A percentile compares a stretch with the other conserved stretches of the same genome.
These are phyloP conservation scores for Lipomyces starkeyi DNA, from an alignment of 805 yeast genomes.

Conservation along the genomic window DNA sequence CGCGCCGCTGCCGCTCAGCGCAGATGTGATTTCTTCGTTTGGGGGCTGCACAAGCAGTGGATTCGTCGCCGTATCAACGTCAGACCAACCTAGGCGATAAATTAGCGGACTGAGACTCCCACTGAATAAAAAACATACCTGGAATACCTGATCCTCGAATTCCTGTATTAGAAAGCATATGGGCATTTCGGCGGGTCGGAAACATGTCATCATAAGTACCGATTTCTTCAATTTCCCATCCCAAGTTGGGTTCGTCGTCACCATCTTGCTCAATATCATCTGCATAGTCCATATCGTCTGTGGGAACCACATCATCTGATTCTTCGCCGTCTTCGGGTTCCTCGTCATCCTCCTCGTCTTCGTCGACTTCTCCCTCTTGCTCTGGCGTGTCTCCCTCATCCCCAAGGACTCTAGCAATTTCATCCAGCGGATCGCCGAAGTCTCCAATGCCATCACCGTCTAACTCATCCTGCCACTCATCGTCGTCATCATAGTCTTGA, in stretches of 20 bases:
- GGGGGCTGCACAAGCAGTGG: conserved; percentile 30
- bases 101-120: not conserved
- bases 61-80: conserved; percentile 30
- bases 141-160: conserved; percentile 15
- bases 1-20: not conserved
- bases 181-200: conserved; percentile 9
- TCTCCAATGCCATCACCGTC: conserved; percentile 15
- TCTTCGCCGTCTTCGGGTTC: conserved; percentile 46
- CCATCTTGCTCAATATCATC: conserved; percentile 33
- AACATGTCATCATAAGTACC: conserved; percentile 18
- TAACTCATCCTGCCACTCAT: conserved; percentile 25
- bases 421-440: conserved; percentile 40
- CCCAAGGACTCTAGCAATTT: conserved; percentile 32
- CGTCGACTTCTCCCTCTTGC: conserved; percentile 42
- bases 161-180: conserved; percentile 10
- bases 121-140: not conserved
- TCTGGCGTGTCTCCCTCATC: conserved; percentile 34
- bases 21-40: conserved; percentile 6
- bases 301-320: conserved; percentile 38
- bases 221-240: conserved; percentile 33
- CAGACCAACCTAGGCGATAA: conserved; percentile 18
- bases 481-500: conserved; percentile 34
- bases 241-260: conserved; percentile 20
- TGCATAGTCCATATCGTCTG: conserved; percentile 36
- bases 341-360: conserved; percentile 49